Evolutionary conservation across 257 asterid genomes (phyloP), one percentile per base, ranked within the genome.

Genomic region (Dorcoceras hygrometricum): DNA sequence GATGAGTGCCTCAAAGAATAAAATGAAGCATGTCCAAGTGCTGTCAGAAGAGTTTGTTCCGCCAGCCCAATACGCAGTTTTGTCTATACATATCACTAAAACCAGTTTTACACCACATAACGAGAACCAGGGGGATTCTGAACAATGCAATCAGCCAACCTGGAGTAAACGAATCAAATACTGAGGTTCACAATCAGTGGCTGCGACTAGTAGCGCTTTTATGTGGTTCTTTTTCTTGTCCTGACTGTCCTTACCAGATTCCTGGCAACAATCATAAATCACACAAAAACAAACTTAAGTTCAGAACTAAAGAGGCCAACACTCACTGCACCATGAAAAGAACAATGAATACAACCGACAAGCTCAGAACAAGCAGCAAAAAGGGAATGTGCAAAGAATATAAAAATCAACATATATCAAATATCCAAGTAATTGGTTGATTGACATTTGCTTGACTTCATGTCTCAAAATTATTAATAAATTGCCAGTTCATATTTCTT

Each of bases 101-200:
- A 73, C 62, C 74, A 76, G 63, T 79, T 50, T 81, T 62, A 72
- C 50, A 67, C 59, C 53, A 46, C 65, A 66, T 32, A 62, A 73
- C 27, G 71, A 59, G 58, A 70, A 63, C 51, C 58, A 67, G 57
- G 72, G 54, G 32, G 56, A 71, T 19, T 68, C 56, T 14, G 68
- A 59, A 57, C 6, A 61, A 58, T 20, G 28, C 27, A 56, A 57
- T 53, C 32, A 65, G 28, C 66, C 68, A 61, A 94, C 98, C 96
- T 94, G 96, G 78, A 94, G 98, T 69, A 90, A 82, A 72, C 99
- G 95, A 75, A 90, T 89, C 88, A 94, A 76, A 82, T 85, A 94
- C 62, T 81, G 95, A 76, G 98, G 98, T 83, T 94, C 99, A 76
- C 96, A 87, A 79, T 90, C 98, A 72, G 90, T 88, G 46, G 99